Evolutionary conservation across 2,329 filamentous ascomycete species (phyloP).

Genomic region (Colletotrichum simmondsii): DNA sequence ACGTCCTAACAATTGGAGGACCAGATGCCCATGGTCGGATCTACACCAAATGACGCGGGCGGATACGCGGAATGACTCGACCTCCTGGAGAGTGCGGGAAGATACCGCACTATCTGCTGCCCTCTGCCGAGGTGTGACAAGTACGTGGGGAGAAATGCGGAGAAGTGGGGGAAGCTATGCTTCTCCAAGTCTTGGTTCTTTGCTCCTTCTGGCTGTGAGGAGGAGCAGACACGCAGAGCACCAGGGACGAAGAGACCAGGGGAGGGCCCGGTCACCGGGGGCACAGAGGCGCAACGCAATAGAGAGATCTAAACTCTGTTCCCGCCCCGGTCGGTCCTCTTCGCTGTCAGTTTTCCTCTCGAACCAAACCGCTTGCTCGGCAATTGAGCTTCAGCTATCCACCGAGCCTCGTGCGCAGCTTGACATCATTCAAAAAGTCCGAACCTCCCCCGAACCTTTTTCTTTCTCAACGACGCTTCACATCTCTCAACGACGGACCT

Average conservation of each 20-base stretch:
- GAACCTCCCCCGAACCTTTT: background rate
- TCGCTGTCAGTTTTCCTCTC: conserved; percentile 6
- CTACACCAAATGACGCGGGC: background rate
- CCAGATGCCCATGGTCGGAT: background rate
- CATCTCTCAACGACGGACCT: conserved; percentile 1
- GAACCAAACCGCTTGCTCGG: background rate
- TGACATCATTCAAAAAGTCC: conserved; percentile 27
- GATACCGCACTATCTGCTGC: conserved; percentile 22
- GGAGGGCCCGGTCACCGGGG: conserved; percentile 15
- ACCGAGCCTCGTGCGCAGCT: conserved; percentile 10
- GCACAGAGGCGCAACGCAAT: conserved; percentile 23
- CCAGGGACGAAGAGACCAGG: background rate
- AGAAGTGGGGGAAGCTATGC: conserved; percentile 30
- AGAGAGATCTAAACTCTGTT: conserved; percentile 17
- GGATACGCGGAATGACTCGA: conserved; percentile 9
- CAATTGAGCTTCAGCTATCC: conserved; percentile 5
- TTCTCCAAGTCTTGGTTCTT: conserved; percentile 26
- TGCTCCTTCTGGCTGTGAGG: conserved; percentile 6
- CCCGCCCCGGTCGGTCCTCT: conserved; percentile 7
- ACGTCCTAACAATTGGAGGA: background rate
- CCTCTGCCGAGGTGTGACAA: conserved; percentile 25
- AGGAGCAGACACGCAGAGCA: background rate
- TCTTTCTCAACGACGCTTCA: background rate
- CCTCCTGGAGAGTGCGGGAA: conserved; percentile 1
- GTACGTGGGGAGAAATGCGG: conserved; percentile 31